phyloP scores from a whole-genome alignment of 2,329 filamentous ascomycete species.

The Hymenoscyphus albidus region DNA sequence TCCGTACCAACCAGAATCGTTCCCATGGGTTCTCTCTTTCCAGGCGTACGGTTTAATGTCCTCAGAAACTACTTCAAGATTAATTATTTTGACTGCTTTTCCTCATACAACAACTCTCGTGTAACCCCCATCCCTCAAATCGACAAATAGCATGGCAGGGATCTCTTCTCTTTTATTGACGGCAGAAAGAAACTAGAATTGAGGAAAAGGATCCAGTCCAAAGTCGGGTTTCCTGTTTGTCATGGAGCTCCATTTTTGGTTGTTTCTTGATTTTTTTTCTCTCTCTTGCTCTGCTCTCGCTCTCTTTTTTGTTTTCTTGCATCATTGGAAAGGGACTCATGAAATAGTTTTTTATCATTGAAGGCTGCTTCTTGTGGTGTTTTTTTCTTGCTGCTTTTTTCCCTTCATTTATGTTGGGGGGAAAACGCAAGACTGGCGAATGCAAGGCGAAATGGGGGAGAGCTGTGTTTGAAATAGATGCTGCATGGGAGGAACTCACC shows the following conservation, averaged over 20 bases:
- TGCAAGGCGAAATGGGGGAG: slow-evolving; percentile 30
- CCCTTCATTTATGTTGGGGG: not conserved
- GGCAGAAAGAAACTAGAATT: slow-evolving; percentile 24
- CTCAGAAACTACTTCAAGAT: slow-evolving; percentile 28
- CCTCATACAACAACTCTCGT: slow-evolving; percentile 4
- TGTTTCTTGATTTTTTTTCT: too few relatives aligned
- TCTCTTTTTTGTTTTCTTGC: not conserved
- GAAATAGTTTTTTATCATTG: not conserved
- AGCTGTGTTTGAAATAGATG: slow-evolving; percentile 29
- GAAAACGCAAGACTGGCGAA: slow-evolving; percentile 18
- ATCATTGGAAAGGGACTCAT: slow-evolving; percentile 3
- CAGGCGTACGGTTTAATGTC: slow-evolving; percentile 26
- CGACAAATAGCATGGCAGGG: slow-evolving; percentile 19
- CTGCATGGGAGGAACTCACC: slow-evolving; percentile 21
- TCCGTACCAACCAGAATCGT: not conserved
- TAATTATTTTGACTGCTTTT: slow-evolving; percentile 30
- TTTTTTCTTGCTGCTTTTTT: not conserved
- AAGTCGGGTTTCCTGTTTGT: slow-evolving; percentile 23
- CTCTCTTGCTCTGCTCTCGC: too few relatives aligned
- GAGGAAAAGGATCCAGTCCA: not conserved
- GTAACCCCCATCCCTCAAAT: not conserved
- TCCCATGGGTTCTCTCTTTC: not conserved
- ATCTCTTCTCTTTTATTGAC: slow-evolving; percentile 18
- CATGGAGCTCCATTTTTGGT: not conserved
- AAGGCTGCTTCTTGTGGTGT: not conserved